Evolutionary conservation across 495 filamentous ascomycete species (phyloP).

Genomic region (Lichina pygmaea): DNA sequence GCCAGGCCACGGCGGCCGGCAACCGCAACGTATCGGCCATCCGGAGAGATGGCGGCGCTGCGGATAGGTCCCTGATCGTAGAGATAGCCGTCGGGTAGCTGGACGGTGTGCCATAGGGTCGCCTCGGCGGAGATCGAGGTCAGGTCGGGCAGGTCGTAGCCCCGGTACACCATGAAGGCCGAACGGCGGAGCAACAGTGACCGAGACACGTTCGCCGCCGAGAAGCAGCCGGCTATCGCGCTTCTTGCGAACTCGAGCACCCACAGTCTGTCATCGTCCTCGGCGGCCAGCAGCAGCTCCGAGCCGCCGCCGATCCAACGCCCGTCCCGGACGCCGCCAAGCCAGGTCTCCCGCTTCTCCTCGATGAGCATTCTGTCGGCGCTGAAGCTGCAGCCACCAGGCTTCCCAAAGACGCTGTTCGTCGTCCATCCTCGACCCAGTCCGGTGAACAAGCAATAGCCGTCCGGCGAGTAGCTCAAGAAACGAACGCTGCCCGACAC

Average conservation of each 20-base stretch:
- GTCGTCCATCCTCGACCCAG: slow-evolving; percentile 84
- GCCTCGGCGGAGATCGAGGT: slow-evolving; percentile 82
- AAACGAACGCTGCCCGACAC: slow-evolving; percentile 44
- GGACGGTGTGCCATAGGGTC: slow-evolving; percentile 74
- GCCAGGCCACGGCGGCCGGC: slow-evolving; percentile 79
- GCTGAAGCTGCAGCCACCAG: slow-evolving; percentile 53
- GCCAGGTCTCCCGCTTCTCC: slow-evolving; percentile 49
- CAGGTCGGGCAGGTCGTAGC: slow-evolving; percentile 71
- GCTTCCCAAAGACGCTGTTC: slow-evolving; percentile 93
- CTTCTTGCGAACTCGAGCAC: slow-evolving; percentile 76
- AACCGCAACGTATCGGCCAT: slow-evolving; percentile 84
- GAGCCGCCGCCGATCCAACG: slow-evolving; percentile 74
- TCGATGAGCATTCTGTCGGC: slow-evolving; percentile 34
- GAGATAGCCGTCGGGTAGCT: slow-evolving; percentile 64
- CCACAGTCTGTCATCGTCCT: slow-evolving; percentile 55
- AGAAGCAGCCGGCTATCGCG: slow-evolving; percentile 71
- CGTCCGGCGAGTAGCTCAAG: slow-evolving; percentile 77
- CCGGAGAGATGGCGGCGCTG: slow-evolving; percentile 58
- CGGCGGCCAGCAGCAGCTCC: slow-evolving; percentile 47
- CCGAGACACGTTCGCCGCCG: slow-evolving; percentile 63
- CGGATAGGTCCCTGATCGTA: slow-evolving; percentile 80
- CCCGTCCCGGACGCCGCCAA: slow-evolving; percentile 44
- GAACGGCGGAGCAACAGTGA: slow-evolving; percentile 71
- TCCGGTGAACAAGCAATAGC: slow-evolving; percentile 85
- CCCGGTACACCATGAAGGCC: slow-evolving; percentile 71